Conservation (phyloP, 257 asterid genomes). For the Nicotiana otophora region DNA sequence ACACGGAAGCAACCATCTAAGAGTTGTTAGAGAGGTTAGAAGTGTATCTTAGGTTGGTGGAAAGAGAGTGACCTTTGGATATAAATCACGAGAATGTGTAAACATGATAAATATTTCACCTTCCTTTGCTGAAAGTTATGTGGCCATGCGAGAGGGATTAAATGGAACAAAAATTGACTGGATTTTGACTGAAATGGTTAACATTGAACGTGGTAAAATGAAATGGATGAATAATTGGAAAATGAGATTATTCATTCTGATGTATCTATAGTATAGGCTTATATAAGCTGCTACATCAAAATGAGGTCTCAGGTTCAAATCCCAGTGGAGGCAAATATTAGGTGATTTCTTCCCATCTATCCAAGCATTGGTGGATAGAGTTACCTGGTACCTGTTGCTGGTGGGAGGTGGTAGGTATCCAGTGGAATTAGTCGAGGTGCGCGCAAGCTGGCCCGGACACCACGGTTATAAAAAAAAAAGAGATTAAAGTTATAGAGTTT, state of each 20-base stretch:
- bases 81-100: neutral
- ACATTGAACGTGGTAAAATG: neutral
- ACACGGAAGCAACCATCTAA: neutral
- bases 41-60: neutral
- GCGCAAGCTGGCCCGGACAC: no score
- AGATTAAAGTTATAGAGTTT: neutral
- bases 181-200: neutral
- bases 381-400: no score
- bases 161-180: neutral
- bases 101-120: neutral
- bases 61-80: neutral
- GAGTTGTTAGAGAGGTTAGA: neutral
- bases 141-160: neutral
- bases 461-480: no score
- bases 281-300: constrained; percentile 1
- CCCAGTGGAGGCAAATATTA: no score
- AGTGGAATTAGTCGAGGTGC: no score
- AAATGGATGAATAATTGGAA: neutral
- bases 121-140: neutral
- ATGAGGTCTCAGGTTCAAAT: no score
- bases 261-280: neutral
- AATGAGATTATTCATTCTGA: neutral
- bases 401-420: no score
- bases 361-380: no score
- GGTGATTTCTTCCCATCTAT: no score